phyloP scores from a whole-genome alignment of 2,329 filamentous ascomycete species.

The Rutstroemia sp. region DNA sequence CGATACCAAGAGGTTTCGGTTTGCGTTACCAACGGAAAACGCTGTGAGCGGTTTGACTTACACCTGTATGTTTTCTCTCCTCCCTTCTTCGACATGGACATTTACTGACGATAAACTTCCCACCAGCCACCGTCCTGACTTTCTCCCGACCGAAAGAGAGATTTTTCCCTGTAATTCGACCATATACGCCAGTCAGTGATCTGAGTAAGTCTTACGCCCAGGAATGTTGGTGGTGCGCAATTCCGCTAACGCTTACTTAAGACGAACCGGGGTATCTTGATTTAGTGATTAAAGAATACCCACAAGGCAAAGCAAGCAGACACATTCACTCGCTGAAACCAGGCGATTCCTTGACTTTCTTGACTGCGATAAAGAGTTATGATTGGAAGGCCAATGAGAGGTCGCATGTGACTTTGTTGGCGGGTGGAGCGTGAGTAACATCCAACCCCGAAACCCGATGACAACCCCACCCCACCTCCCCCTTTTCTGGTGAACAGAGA shows the following conservation, averaged over 20 bases:
- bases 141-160: slow-evolving; percentile 45
- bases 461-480: no score
- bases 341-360: slow-evolving; percentile 53
- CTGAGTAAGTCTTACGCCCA: slow-evolving; percentile 5
- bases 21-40: not conserved
- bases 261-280: slow-evolving; percentile 53
- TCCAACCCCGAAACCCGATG: no score
- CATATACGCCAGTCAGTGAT: slow-evolving; percentile 55
- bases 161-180: slow-evolving; percentile 53
- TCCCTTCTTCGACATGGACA: no score
- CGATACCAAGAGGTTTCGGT: not conserved
- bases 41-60: not conserved
- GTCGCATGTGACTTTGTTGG: slow-evolving; percentile 53
- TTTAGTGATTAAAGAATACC: slow-evolving; percentile 62
- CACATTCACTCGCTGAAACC: slow-evolving; percentile 60
- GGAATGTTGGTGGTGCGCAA: no score
- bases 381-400: slow-evolving; percentile 42
- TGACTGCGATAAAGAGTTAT: slow-evolving; percentile 46
- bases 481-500: no score
- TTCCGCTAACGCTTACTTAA: slow-evolving; percentile 15
- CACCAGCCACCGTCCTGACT: not conserved
- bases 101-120: no score
- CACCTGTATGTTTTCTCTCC: no score
- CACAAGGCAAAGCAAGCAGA: slow-evolving; percentile 53
- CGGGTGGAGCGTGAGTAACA: slow-evolving; percentile 45